Base-by-base conservation (phyloP, 106 monocot genomes). In the Phalaenopsis equestris region DNA sequence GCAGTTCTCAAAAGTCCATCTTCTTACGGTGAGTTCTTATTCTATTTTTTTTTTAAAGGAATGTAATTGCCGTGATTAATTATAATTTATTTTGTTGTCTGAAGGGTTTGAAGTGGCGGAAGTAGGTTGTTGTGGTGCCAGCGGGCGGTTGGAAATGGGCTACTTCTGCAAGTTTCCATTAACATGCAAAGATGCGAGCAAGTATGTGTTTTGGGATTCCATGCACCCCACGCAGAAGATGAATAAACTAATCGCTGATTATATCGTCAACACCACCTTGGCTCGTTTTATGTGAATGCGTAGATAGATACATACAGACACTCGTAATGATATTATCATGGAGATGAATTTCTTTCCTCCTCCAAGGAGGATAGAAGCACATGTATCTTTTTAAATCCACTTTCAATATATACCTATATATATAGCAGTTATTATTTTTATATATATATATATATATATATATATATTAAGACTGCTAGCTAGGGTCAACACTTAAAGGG, bases 171-270 rank as follows among this genome's bases (percentile, higher is more conserved):
- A 74, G 77, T 81, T 56, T 49, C 75, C 84, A 15, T 67, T 80
- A 30, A 90, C 92, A 5, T 92, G 92, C 47, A 8, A 23, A 6
- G 84, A 90, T 57, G 86, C 92, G 0, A 72, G 61, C 79, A 84
- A 86, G 52, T 90, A 92, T 67, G 81, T 89, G 7, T 92, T 90
- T 72, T 92, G 87, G 89, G 89, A 92, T 41, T 80, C 92, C 15
- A 83, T 92, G 30, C 91, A 91, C 79, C 87, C 91, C 18, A 87
- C 91, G 0, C 87, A 91, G 85, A 83, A 42, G 81, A 82, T 86
- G 80, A 85, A 82, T 73, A 30, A 23, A 3, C 49, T 91, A 8
- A 11, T 85, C 9, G 86, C 89, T 18, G 76, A 86, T 80, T 43
- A 80, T 19, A 23, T 81, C 16, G 41, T 89, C 75, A 85, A 82